Conservation (phyloP, 1,139 yeast species). For the Yamadazyma jaroonii region DNA sequence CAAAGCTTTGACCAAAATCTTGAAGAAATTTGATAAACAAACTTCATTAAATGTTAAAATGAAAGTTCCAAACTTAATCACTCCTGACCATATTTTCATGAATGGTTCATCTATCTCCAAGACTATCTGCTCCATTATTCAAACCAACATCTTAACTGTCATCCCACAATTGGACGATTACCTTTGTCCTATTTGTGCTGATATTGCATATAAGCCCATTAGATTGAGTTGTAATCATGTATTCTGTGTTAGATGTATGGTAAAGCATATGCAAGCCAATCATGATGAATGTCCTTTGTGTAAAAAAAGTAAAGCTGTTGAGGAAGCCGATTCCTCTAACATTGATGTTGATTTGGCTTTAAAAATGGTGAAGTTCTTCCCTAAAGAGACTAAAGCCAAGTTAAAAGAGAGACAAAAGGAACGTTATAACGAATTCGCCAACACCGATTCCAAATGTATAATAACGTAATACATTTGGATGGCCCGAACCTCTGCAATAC, state of each 20-base stretch:
- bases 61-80: constrained; percentile 45
- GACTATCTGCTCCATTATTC: constrained; percentile 54
- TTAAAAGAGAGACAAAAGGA: constrained; percentile 59
- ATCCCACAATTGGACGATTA: constrained; percentile 76
- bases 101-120: constrained; percentile 52
- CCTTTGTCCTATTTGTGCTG: constrained; percentile 68
- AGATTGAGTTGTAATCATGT: constrained; percentile 60
- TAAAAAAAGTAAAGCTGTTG: constrained; percentile 49
- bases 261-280: constrained; percentile 57
- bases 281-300: constrained; percentile 70
- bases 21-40: constrained; percentile 73
- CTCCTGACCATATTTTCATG: constrained; percentile 44
- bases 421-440: constrained; percentile 30
- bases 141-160: constrained; percentile 50
- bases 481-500: too few species aligned
- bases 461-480: constrained; percentile 2
- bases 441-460: constrained; percentile 26
- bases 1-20: constrained; percentile 62
- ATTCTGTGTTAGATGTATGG: constrained; percentile 70
- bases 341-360: constrained; percentile 54
- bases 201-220: constrained; percentile 70
- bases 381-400: constrained; percentile 63
- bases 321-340: constrained; percentile 57
- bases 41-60: constrained; percentile 54
- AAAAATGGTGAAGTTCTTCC: constrained; percentile 59